These are phyloP conservation scores for Candida tallmaniae DNA, from an alignment of 805 yeast genomes.

Conservation along the genomic window DNA sequence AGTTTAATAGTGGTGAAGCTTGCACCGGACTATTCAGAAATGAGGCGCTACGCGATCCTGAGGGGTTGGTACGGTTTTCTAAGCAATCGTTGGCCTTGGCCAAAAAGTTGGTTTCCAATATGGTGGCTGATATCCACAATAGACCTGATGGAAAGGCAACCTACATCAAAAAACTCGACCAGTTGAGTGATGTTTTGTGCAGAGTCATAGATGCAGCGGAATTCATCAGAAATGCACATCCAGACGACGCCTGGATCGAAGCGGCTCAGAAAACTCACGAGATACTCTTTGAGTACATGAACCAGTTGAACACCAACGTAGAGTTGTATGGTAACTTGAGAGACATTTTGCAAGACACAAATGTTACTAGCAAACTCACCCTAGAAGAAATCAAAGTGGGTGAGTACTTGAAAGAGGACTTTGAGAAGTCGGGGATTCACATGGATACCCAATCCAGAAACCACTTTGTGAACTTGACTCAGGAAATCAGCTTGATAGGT, in stretches of 20 bases:
- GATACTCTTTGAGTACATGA: slow-evolving; percentile 89
- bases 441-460: slow-evolving; percentile 63
- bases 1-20: slow-evolving; percentile 32
- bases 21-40: slow-evolving; percentile 69
- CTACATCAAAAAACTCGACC: slow-evolving; percentile 68
- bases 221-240: slow-evolving; percentile 85
- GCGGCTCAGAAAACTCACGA: slow-evolving; percentile 90
- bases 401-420: slow-evolving; percentile 71
- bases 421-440: slow-evolving; percentile 84
- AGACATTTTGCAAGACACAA: slow-evolving; percentile 44
- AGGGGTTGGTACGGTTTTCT: slow-evolving; percentile 67
- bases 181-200: slow-evolving; percentile 82
- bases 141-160: slow-evolving; percentile 41
- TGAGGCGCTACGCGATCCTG: slow-evolving; percentile 61
- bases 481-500: slow-evolving; percentile 74
- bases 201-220: slow-evolving; percentile 93
- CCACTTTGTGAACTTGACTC: slow-evolving; percentile 73
- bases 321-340: slow-evolving; percentile 60
- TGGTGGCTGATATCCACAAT: slow-evolving; percentile 36
- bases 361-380: slow-evolving; percentile 35
- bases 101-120: slow-evolving; percentile 51
- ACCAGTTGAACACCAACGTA: slow-evolving; percentile 78
- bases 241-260: slow-evolving; percentile 59
- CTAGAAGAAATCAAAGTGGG: slow-evolving; percentile 84
- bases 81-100: slow-evolving; percentile 62